Evolutionary conservation across 1,139 yeast genomes (phyloP), one percentile per base, ranked within the genome.

Genomic region (Taiozyma onychis): DNA sequence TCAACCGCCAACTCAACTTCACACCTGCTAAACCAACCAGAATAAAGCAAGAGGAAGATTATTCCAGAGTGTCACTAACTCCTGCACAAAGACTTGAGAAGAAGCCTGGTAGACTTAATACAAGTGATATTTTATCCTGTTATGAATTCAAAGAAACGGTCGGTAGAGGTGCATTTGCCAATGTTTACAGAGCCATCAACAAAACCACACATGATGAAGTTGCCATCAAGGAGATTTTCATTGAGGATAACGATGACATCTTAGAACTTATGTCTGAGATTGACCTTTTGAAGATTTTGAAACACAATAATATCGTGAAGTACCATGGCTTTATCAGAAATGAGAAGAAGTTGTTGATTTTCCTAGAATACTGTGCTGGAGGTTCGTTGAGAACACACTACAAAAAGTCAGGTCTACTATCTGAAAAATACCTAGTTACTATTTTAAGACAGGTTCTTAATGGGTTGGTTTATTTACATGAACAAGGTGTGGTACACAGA

Each of bases 401-500:
- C 63, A 80, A 79, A 57, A 59, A 60, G 28, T 48, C 55, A 9
- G 62, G 74, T 58, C 53, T 80, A 75, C 14, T 85, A 21, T 78
- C 86, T 0, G 98, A 93, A 61, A 52, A 64, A 1, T 76, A 83
- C 49, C 80, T 88, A 2, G 76, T 78, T 1, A 66, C 69, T 6
- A 88, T 82, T 61, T 83, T 86, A 32, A 71, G 69, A 43, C 96
- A 88, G 68, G 88, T 91, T 0, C 68, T 93, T 16, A 68, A 76
- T 27, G 99, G 98, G 0, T 72, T 93, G 27, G 73, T 76, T 48
- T 88, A 85, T 48, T 84, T 95, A 30, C 99, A 93, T 70, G 81
- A 77, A 51, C 79, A 88, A 58, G 97, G 97, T 32, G 95, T 95
- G 39, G 91, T 95, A 22, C 99, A 93, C 68, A 77, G 99, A 56